Base-by-base conservation (phyloP, 768 basidiomycete species). In the Leccinum aurantiacum region DNA sequence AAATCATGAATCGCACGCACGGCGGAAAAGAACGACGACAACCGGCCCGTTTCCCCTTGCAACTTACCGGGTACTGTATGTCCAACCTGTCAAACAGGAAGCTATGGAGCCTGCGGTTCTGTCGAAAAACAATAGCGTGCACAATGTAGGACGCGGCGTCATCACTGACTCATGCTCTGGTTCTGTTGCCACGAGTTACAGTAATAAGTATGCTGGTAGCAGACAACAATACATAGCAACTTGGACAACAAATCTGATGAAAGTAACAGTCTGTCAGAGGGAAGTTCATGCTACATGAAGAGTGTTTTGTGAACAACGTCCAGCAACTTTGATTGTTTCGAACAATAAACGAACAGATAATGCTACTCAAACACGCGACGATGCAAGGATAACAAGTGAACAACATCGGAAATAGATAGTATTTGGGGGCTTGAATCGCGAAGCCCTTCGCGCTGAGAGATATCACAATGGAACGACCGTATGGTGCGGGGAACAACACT, bases 371-470 rank as follows among this genome's bases (percentile, higher is more conserved):
- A 60, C 41, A 9, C 35, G 15, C 33, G 35, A 53, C 54, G 10
- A 29, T 37, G 44, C 15, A 50, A 53, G n/a, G 46, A 49, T n/a
- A 24, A 22, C 19, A n/a, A 13, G 6, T 46, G 29, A 25, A 29
- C 24, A 37, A 44, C 31, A 31, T 44, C 41, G n/a, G n/a, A n/a
- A 63, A 71, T 64, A 70, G 53, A 65, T 69, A 65, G 57, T 58
- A 73, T 78, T 78, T 63, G 15, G 64, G 79, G 79, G 74, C 79
- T 79, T 78, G 68, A 68, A 63, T 38, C 57, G 79, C 79, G 79
- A 80, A 80, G 79, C 80, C 79, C 79, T 80, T 80, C 80, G 79
- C 79, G 58, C n/a, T 44, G 41, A 44, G 69, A 62, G 69, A 62
- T 48, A 64, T 60, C 57, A 65, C 58, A 69, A 71, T 61, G 58